Evolutionary conservation across 257 asterid genomes (phyloP), one percentile per base, ranked within the genome.

Genomic region (Primulina huaijiensis): DNA sequence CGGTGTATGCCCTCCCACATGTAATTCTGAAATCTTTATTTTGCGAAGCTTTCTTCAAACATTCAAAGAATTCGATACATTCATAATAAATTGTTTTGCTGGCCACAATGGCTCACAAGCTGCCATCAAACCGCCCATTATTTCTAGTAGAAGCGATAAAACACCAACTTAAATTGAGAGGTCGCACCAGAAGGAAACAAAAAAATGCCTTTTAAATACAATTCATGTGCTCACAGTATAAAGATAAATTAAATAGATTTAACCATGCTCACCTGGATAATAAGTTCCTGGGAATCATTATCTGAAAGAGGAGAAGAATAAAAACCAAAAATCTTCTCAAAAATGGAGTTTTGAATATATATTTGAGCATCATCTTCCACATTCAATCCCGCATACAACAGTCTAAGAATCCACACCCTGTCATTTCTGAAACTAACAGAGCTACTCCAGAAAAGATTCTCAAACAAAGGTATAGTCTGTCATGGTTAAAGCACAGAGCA

Each of bases 291-390:
- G 20, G 97, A 88, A 70, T 87, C 85, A 65, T 81, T 72, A 81
- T 88, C 92, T 65, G 96, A 89, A 77, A 88, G 92, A 76, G 96
- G 94, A 70, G 98, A 92, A 57, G 84, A 79, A 79, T 85, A 88
- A 72, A 88, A 90, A 76, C 83, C 79, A 76, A 87, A 60, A 72
- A 90, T 84, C 75, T 75, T 75, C 84, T 88, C 92, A 68, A 88
- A 84, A 74, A 86, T 76, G 63, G 89, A 86, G 79, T 82, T 84
- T 74, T 83, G 80, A 72, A 90, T 81, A 78, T 79, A 86, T 77
- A 72, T 81, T 63, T 84, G 92, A 68, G 89, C 89, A 83, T 88
- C 96, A 71, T 82, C 94, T 65, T 87, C 95, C 16, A 79, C 73
- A 85, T 88, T 88, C 81, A 92, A 73, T 67, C 95, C 96, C 29